Conservation (phyloP, 2,329 filamentous ascomycete species). For the Teratosphaeria destructans region DNA sequence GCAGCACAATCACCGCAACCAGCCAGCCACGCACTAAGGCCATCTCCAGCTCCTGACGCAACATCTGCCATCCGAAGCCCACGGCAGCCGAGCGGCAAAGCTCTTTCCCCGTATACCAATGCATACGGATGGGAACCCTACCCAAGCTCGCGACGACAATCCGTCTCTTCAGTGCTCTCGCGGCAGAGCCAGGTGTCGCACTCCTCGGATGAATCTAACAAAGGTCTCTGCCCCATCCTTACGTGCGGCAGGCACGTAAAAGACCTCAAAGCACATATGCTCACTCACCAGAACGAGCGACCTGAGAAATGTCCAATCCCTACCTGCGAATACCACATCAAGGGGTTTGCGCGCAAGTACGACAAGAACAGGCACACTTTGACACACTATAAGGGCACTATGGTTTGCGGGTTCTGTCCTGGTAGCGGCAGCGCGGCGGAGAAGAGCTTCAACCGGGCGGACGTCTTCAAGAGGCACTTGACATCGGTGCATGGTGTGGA, state of each 20-base stretch:
- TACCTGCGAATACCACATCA: conserved; percentile 83
- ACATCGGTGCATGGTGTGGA: conserved; percentile 87
- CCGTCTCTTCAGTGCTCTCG: conserved; percentile 61
- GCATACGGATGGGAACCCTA: conserved; percentile 46
- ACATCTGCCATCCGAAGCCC: conserved; percentile 39
- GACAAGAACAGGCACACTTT: conserved; percentile 92
- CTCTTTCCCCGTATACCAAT: conserved; percentile 58
- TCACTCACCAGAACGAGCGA: conserved; percentile 82
- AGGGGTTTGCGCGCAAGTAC: conserved; percentile 90
- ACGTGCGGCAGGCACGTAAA: conserved; percentile 83
- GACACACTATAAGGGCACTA: conserved; percentile 93
- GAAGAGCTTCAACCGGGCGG: conserved; percentile 91
- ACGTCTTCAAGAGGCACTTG: conserved; percentile 90
- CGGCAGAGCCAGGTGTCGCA: conserved; percentile 41
- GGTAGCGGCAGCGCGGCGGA: conserved; percentile 79
- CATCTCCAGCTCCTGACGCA: conserved; percentile 50
- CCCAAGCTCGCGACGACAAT: conserved; percentile 48
- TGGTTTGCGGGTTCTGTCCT: conserved; percentile 93
- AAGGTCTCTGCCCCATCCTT: conserved; percentile 65
- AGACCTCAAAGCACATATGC: conserved; percentile 86
- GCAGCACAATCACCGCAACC: conserved; percentile 28
- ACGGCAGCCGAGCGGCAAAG: conserved; percentile 23
- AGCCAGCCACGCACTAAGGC: conserved; percentile 35
- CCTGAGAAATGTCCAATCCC: conserved; percentile 91
- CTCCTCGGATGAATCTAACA: conserved; percentile 41